phyloP scores from a whole-genome alignment of 441 rosid genomes.

The Populus hybrid region DNA sequence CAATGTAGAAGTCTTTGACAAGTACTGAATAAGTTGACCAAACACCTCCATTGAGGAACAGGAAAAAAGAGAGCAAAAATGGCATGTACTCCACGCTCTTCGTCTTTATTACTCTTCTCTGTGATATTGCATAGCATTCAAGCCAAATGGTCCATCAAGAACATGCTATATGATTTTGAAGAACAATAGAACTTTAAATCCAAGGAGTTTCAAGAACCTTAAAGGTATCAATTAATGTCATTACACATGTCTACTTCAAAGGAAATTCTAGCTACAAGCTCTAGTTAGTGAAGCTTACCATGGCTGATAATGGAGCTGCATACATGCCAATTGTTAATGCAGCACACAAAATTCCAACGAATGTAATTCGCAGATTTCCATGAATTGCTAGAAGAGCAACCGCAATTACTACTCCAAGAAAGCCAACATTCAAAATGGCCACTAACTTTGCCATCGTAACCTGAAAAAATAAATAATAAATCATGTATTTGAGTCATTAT shows the following conservation, averaged over 20 bases:
- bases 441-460: slow-evolving; percentile 37
- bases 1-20: slow-evolving; percentile 45
- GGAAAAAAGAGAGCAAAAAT: slow-evolving; percentile 50
- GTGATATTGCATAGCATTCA: background rate
- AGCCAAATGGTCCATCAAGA: background rate
- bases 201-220: background rate
- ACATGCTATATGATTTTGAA: background rate
- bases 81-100: slow-evolving; percentile 65
- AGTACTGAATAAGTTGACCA: slow-evolving; percentile 52
- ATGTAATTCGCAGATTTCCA: slow-evolving; percentile 30
- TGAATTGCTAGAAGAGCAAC: slow-evolving; percentile 44
- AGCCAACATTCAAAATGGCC: slow-evolving; percentile 37
- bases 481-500: too few species aligned
- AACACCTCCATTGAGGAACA: slow-evolving; percentile 45
- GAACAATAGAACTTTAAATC: background rate
- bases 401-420: slow-evolving; percentile 39
- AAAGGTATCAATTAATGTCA: background rate
- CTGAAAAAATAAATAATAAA: slow-evolving; percentile 20
- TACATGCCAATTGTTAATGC: slow-evolving; percentile 52
- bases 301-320: slow-evolving; percentile 49
- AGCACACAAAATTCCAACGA: slow-evolving; percentile 48
- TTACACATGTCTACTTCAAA: background rate
- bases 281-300: slow-evolving; percentile 32
- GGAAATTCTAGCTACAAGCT: background rate
- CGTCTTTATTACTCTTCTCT: slow-evolving; percentile 44